Evolutionary conservation across 2,329 filamentous ascomycete genomes (phyloP).

Genomic region (Ambrosiella beaveri): DNA sequence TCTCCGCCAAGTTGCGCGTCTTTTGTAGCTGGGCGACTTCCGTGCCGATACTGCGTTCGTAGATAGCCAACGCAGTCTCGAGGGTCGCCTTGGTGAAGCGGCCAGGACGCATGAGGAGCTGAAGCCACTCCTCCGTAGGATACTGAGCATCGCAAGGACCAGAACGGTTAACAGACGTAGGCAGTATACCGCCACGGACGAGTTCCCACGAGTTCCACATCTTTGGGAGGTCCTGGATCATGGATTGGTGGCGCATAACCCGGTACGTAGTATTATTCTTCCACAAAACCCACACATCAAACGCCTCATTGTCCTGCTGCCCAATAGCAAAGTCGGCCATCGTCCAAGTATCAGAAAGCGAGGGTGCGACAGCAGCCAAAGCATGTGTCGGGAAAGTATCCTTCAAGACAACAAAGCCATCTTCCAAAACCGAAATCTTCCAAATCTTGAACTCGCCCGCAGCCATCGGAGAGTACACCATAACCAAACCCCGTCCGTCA

Average conservation of each 20-base stretch:
- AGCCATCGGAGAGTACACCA: slow-evolving; percentile 77
- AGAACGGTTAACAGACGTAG: slow-evolving; percentile 35
- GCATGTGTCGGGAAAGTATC: slow-evolving; percentile 50
- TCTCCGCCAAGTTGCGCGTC: slow-evolving; percentile 50
- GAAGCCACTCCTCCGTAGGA: slow-evolving; percentile 69
- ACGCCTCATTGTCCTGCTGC: slow-evolving; percentile 33
- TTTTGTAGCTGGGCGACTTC: slow-evolving; percentile 21
- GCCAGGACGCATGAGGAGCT: slow-evolving; percentile 66
- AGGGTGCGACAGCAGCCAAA: slow-evolving; percentile 43
- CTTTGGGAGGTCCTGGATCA: slow-evolving; percentile 42
- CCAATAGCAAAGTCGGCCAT: slow-evolving; percentile 58
- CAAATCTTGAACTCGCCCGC: slow-evolving; percentile 91
- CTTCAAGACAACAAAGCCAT: slow-evolving; percentile 45
- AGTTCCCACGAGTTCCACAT: slow-evolving; percentile 57
- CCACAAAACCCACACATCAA: slow-evolving; percentile 62
- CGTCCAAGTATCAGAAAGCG: slow-evolving; percentile 61
- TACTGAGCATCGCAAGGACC: slow-evolving; percentile 48
- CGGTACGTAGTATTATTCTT: slow-evolving; percentile 69
- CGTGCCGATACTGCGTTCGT: slow-evolving; percentile 45
- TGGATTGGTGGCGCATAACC: slow-evolving; percentile 56
- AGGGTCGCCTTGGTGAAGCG: slow-evolving; percentile 65
- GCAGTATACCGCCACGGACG: slow-evolving; percentile 42
- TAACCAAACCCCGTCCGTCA: slow-evolving; percentile 39
- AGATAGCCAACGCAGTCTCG: slow-evolving; percentile 68
- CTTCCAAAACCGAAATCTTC: slow-evolving; percentile 49